These are phyloP conservation scores for Rhizopogon sp. DNA, from an alignment of 768 basidiomycete species.

Conservation along the genomic window DNA sequence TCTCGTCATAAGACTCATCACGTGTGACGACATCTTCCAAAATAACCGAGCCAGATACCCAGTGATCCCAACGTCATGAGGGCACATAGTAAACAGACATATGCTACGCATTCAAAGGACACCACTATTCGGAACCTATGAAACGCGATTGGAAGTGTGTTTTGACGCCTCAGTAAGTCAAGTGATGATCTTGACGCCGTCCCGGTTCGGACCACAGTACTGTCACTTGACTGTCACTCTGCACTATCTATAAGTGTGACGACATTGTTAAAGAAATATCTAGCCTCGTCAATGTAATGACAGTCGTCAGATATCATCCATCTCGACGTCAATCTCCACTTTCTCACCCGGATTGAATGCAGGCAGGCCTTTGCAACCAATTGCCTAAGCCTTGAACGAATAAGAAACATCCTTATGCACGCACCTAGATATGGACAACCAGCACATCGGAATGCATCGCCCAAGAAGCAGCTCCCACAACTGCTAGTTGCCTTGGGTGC, in stretches of 20 bases:
- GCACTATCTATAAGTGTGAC: neutral
- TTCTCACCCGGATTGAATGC: conserved; percentile 99
- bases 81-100: too few species aligned
- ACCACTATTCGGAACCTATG: too few species aligned
- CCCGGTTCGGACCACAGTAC: too few species aligned
- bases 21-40: too few species aligned
- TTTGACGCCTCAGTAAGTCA: too few species aligned
- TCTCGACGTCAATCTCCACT: conserved; percentile 83
- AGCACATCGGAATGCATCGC: conserved; percentile 96
- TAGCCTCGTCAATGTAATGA: neutral
- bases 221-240: too few species aligned
- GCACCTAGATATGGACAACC: conserved; percentile 94
- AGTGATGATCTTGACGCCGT: too few species aligned
- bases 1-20: too few species aligned
- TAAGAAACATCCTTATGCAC: conserved; percentile 24
- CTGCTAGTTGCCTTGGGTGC: conserved; percentile 90
- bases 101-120: too few species aligned
- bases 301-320: conserved; percentile 73
- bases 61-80: too few species aligned
- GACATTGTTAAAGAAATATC: neutral
- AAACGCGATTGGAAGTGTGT: too few species aligned
- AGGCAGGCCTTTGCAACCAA: conserved; percentile 70
- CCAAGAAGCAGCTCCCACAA: conserved; percentile 96
- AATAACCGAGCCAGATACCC: too few species aligned
- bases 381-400: conserved; percentile 10